phyloP scores from a whole-genome alignment of 2,329 filamentous ascomycete species.

The Metarhizium brunneum region DNA sequence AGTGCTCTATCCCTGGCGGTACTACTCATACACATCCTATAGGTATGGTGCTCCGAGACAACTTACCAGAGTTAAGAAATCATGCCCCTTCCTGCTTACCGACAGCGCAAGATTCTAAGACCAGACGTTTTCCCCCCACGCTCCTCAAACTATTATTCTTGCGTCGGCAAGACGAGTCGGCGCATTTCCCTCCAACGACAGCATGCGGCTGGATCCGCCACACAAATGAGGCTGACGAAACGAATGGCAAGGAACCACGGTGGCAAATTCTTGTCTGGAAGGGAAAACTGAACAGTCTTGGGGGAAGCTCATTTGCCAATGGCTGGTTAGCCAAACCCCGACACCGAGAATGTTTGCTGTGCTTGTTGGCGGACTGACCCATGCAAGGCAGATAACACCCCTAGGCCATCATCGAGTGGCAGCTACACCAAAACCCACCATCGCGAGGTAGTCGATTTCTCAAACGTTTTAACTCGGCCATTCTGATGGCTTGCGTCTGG shows the following conservation, averaged over 20 bases:
- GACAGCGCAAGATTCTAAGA: too few species aligned
- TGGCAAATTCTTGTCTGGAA: background rate
- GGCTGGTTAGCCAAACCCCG: background rate
- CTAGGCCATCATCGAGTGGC: too few species aligned
- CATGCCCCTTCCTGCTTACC: background rate
- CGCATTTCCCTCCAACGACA: too few species aligned
- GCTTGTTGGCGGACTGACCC: background rate
- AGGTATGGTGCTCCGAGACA: background rate
- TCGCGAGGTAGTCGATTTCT: background rate
- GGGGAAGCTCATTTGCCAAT: background rate
- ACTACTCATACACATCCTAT: background rate
- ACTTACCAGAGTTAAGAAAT: background rate
- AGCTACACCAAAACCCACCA: background rate
- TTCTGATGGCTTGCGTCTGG: background rate
- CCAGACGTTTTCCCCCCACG: too few species aligned
- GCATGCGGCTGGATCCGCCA: background rate
- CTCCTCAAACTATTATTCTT: background rate
- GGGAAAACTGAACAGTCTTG: background rate
- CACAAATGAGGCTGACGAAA: background rate
- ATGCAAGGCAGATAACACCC: background rate
- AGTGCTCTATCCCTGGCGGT: background rate
- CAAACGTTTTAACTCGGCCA: background rate
- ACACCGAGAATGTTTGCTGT: background rate
- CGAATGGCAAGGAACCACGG: background rate
- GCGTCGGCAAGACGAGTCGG: background rate